Conservation (phyloP, 2,329 filamentous ascomycete species). For the Fusarium mundagurra region DNA sequence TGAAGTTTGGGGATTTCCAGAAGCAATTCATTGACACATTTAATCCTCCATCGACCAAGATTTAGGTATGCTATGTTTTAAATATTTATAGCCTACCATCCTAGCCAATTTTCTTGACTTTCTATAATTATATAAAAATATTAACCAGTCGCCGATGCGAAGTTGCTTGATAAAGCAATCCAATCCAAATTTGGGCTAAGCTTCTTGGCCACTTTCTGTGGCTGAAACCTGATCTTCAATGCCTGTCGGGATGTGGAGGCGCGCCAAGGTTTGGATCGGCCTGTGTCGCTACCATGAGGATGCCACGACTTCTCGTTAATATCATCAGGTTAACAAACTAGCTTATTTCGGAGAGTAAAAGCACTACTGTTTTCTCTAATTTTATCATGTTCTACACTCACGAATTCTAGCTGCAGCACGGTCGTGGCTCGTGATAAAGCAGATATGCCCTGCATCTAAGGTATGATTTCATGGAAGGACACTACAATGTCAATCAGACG, state of each 20-base stretch:
- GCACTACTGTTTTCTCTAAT: background rate
- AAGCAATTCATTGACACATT: background rate
- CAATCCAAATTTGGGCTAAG: accelerated
- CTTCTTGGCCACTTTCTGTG: background rate
- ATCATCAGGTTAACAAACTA: background rate
- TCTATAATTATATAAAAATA: accelerated
- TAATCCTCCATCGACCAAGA: background rate
- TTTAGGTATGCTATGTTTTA: accelerated
- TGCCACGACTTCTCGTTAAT: background rate
- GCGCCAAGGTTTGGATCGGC: background rate
- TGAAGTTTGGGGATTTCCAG: background rate
- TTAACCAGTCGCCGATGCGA: accelerated
- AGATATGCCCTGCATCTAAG: background rate
- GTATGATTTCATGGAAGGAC: accelerated
- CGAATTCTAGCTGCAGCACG: background rate
- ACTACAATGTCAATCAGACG: too few relatives aligned
- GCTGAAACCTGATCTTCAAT: background rate
- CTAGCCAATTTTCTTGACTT: background rate
- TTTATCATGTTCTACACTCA: background rate
- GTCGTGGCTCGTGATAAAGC: background rate
- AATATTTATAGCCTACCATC: accelerated
- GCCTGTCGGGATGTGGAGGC: background rate
- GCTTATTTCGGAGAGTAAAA: accelerated
- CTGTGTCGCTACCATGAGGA: background rate
- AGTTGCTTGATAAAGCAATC: background rate